Percentiles rank a stretch among this genome's conserved stretches.
phyloP scores from a whole-genome alignment of 2,329 filamentous ascomycete species.

The Aspergillus proliferans region DNA sequence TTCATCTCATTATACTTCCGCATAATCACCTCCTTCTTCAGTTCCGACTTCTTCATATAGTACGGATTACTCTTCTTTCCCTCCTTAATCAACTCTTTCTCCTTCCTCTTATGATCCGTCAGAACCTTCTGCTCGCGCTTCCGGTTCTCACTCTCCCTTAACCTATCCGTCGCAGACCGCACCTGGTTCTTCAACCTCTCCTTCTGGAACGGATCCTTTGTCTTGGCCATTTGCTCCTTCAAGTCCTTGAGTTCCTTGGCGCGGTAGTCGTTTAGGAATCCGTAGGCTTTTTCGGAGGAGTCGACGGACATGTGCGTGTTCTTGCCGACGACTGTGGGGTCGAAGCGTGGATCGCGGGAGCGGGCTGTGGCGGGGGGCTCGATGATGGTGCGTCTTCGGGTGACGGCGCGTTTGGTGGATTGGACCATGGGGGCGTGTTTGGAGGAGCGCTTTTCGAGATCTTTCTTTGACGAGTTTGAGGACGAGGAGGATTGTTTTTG shows the following conservation, averaged over 20 bases:
- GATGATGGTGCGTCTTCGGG: constrained; percentile 70
- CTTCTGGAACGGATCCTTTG: constrained; percentile 59
- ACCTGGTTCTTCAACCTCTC: constrained; percentile 67
- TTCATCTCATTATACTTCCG: constrained; percentile 79
- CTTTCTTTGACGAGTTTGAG: constrained; percentile 14
- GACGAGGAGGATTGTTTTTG: constrained; percentile 30
- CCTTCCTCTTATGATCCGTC: constrained; percentile 68
- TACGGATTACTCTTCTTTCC: constrained; percentile 77
- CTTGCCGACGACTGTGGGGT: constrained; percentile 49
- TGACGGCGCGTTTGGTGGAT: constrained; percentile 76
- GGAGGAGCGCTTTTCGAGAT: constrained; percentile 48
- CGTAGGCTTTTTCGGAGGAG: constrained; percentile 66
- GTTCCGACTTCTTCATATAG: constrained; percentile 85
- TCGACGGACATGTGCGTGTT: constrained; percentile 26
- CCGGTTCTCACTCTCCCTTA: constrained; percentile 64
- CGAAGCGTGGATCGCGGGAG: constrained; percentile 82
- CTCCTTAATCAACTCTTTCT: constrained; percentile 77
- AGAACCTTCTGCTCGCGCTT: constrained; percentile 65
- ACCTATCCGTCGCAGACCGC: constrained; percentile 69
- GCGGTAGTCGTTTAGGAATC: constrained; percentile 82
- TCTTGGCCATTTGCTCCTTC: constrained; percentile 59
- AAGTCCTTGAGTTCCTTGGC: constrained; percentile 75
- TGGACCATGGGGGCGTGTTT: constrained; percentile 87
- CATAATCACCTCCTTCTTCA: constrained; percentile 77
- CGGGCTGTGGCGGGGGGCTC: constrained; percentile 50